Base-by-base conservation (phyloP, 768 basidiomycete genomes). In the Grammothele lineata region DNA sequence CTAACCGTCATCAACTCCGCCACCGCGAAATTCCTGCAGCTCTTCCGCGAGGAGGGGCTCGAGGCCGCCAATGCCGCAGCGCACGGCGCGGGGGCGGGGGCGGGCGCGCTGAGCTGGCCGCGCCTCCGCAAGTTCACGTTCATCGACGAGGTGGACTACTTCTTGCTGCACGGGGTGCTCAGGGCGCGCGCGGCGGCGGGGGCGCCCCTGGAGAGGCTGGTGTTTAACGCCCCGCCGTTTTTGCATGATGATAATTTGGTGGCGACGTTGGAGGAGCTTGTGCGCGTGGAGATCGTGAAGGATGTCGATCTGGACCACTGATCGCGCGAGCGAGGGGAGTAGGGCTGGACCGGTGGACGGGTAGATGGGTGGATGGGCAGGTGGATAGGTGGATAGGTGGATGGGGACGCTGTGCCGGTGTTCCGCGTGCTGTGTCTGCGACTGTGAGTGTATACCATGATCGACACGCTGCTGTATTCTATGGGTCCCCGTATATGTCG, bases 1-100 rank as follows among this genome's bases (percentile, higher is more conserved):
- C 50, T 60, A 7, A 54, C 56, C 14, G 50, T 60, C 38, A 50
- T 60, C 45, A 54, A 60, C 48, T 53, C 54, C 1, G 56, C 45
- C 26, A 52, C 56, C 27, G 44, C 48, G n/a, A 54, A 51, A 36
- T 60, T 60, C 52, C 46, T 60, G 26, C 47, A 54, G 47, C 40
- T 60, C 23, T 48, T 60, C 40, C 49, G 54, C 25, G 46, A 45
- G 33, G 53, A 55, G 34, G 9, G 7, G 9, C 9, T n/a, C 9
- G 35, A 36, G 12, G 9, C 9, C 8, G 7, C 12, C 9, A 15
- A 15, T 8, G 30, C 9, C 8, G 8, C 8, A 8, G 9, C 9
- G 30, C 30, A 32, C 30, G 9, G 8, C 9, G 8, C 8, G 33
- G 53, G 39, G 25, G 47, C 30, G 19, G 14, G 35, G 18, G 48